Evolutionary conservation across 2,329 filamentous ascomycete species (phyloP), one percentile per base, ranked within the genome.

Genomic region (Colletotrichum melonis): DNA sequence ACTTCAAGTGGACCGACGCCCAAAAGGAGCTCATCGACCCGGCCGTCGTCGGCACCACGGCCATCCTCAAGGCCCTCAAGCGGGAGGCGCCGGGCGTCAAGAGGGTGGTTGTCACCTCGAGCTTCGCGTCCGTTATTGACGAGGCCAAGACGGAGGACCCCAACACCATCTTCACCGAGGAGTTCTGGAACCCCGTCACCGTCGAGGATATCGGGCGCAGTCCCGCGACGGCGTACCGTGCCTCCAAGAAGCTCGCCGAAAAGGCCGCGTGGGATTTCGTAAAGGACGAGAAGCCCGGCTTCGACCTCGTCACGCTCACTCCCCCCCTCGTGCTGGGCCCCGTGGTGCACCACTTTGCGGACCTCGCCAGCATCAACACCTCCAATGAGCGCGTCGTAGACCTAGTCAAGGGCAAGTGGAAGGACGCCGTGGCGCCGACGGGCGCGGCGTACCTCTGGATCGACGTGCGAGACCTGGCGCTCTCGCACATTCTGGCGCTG

Each of bases 51-150:
- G 90, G 89, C 74, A 90, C 89, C 1, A 93, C 91, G 76, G 92
- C 92, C 42, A 90, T 97, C 68, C 91, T 94, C 46, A 88, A 92
- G 76, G 91, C 93, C 22, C 87, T 96, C 75, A 91, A 92, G 78
- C 85, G 86, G 74, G 75, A 89, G 80, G 79, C 88, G 1, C 88
- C 88, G 0, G 75, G 76, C 6, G 93, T 97, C 65, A 94, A 92
- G 83, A 89, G 92, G 73, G 92, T 97, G 16, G 91, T 93, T 69
- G 80, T 92, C 59, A 90, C 88, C 19, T 88, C 86, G 49, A 89
- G 88, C 42, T 90, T 90, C 79, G 88, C 88, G 24, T 83, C 88
- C 74, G 85, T 90, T 76, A 58, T 89, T 19, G 79, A 85, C 73
- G 81, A 82, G 52, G 75, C 78, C 19, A 79, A 80, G 58, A 71